Base-by-base conservation (phyloP, 2,329 filamentous ascomycete species). In the Talaromyces atroroseus region DNA sequence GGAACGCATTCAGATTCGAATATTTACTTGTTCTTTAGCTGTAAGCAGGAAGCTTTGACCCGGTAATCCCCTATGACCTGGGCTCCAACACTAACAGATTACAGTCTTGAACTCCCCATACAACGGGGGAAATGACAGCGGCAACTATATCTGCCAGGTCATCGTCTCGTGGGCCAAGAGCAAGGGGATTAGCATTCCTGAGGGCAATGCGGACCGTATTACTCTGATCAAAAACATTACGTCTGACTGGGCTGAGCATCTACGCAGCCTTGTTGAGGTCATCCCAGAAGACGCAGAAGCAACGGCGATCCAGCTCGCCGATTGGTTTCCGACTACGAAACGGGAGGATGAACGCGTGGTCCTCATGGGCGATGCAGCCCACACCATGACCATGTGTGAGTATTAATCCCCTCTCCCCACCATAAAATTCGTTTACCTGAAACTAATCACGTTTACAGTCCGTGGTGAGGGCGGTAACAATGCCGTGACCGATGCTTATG, bases 381-480 rank as follows among this genome's bases (percentile, higher is more conserved):
- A 84, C 64, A 74, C 78, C 0, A 84, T 84, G 81, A 77, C 78
- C 0, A 83, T 83, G 81, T 83, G 80, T 83, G 74, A 66, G 79
- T 70, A 14, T 3, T 8, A 29, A 29, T 4, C 3, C 48, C 3
- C 24, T 16, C 6, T 5, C 24, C 32, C 20, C 20, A 21, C 10
- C 16, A n/a, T n/a, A n/a, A n/a, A 12, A 38, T 16, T 18, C 5
- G n/a, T 2, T 49, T 5, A 8, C 16, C 6, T 10, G 5, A 26
- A 14, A 42, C 49, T 49, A 49, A 57, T 20, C 18, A 24, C 7
- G 12, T 40, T 10, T 20, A 18, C 32, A 84, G 81, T 80, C 62
- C 75, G 81, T 12, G 81, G 81, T 2, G 81, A 84, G 65, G 81
- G 79, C 1, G 80, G 79, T 5, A 84, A 84, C 59, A 80, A 83